Evolutionary conservation across 345 rosid species (phyloP).

Genomic region (Brassica cretica): DNA sequence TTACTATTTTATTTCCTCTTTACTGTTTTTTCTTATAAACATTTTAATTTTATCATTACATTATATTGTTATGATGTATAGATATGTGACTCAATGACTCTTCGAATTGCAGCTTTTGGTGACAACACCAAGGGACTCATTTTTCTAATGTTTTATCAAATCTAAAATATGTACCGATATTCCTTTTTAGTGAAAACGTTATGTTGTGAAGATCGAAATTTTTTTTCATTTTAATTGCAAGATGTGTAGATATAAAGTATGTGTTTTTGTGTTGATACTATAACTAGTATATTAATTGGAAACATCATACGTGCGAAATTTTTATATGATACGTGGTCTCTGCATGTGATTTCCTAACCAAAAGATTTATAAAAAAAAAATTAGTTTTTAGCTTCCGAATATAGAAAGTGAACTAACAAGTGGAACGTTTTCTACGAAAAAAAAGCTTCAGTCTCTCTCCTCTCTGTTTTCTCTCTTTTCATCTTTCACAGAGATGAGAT

Average conservation of each 20-base stretch:
- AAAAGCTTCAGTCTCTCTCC: no score
- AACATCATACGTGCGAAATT: not conserved
- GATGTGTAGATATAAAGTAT: not conserved
- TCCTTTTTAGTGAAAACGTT: not conserved
- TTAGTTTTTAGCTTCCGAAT: slow-evolving; percentile 12
- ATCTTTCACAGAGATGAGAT: no score
- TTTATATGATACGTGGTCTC: slow-evolving; percentile 35
- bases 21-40: slow-evolving; percentile 2
- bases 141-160: not conserved
- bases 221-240: not conserved
- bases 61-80: not conserved
- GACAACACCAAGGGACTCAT: not conserved
- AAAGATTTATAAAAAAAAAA: not conserved
- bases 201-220: not conserved
- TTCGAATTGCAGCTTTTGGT: not conserved
- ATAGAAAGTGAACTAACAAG: not conserved
- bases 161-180: not conserved
- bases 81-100: not conserved
- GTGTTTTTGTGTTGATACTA: not conserved
- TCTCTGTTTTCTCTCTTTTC: no score
- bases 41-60: not conserved
- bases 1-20: not conserved
- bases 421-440: no score
- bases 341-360: slow-evolving; percentile 37
- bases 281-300: not conserved